Conservation (phyloP, 352 stramenopile species). For the Phytopythium delawarense region DNA sequence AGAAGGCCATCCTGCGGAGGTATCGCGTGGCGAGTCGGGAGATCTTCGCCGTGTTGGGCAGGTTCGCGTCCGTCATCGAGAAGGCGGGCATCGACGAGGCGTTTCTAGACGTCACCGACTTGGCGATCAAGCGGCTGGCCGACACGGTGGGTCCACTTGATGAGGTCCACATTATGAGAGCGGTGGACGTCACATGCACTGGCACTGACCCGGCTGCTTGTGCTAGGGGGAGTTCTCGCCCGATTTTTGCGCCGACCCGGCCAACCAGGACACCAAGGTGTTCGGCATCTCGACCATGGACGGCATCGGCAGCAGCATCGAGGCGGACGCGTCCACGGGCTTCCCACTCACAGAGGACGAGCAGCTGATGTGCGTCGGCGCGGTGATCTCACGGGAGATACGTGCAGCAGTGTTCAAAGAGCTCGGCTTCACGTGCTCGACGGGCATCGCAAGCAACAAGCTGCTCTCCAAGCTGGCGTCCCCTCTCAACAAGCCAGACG, state of each 20-base stretch:
- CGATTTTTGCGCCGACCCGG: conserved; percentile 52
- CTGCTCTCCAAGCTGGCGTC: conserved; percentile 75
- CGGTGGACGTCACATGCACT: conserved; percentile 4
- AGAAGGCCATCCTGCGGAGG: conserved; percentile 76
- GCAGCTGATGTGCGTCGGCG: conserved; percentile 61
- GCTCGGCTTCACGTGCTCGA: conserved; percentile 79
- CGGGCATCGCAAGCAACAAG: conserved; percentile 75
- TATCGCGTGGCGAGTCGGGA: conserved; percentile 76
- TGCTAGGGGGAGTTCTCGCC: conserved; percentile 43
- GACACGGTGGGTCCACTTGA: conserved; percentile 24
- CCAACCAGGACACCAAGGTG: conserved; percentile 65
- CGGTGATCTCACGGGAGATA: conserved; percentile 66
- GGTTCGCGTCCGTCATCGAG: conserved; percentile 52
- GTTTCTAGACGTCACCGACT: conserved; percentile 76
- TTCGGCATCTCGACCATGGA: conserved; percentile 51
- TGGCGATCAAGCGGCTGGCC: conserved; percentile 48
- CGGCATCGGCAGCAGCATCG: conserved; percentile 23
- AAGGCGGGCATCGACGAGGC: conserved; percentile 81
- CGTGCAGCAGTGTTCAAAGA: conserved; percentile 51
- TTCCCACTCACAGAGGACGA: conserved; percentile 69
- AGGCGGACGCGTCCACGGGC: conserved; percentile 17
- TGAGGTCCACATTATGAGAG: neutral
- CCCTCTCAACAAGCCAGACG: conserved; percentile 78
- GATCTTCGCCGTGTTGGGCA: conserved; percentile 63
- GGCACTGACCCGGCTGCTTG: neutral